Base-by-base conservation (phyloP, 331 rosid genomes). In the Malus hybrid region DNA sequence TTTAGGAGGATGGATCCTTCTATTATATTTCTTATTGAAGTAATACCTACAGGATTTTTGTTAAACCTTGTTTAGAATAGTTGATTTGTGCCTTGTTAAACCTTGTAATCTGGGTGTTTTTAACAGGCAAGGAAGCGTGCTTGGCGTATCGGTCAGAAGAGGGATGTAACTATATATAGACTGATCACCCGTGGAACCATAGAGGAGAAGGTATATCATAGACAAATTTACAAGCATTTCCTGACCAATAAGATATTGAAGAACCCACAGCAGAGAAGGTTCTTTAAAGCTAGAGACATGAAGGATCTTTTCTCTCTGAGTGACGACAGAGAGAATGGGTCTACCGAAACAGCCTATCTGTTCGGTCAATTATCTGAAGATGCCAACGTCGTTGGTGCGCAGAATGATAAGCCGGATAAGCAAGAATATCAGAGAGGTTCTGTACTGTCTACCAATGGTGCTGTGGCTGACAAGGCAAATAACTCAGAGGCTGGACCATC, bases 61-160 rank as follows among this genome's bases (percentile, higher is more conserved):
- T 34, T 34, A 34, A 34, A 34, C 42, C 42, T 36, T 36, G 42
- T 36, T 36, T 36, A 36, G 42, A 50, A 50, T 6, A 20, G 14
- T 57, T 57, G 26, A 57, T 57, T 39, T 39, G 3, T 39, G 44
- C 11, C 10, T 57, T 57, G 26, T 3, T 71, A 50, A 50, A 50
- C 60, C 48, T n/a, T 52, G 39, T 53, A 29, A 16, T 42, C 8
- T 33, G 34, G 60, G 63, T 83, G 63, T 53, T 75, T 85, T 75
- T 55, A 58, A 78, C 84, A 94, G 99, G 99, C 99, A 68, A 90
- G 97, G 78, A 97, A 92, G 84, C 92, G 97, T 44, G 97, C 99
- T 70, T 94, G 96, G 99, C 92, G 99, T 74, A 92, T 94, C 68
- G 99, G 99, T 86, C 99, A 94, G 88, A 88, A 88, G 82, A 88